phyloP scores from a whole-genome alignment of 2,329 filamentous ascomycete genomes.

The Drechslera avenae region DNA sequence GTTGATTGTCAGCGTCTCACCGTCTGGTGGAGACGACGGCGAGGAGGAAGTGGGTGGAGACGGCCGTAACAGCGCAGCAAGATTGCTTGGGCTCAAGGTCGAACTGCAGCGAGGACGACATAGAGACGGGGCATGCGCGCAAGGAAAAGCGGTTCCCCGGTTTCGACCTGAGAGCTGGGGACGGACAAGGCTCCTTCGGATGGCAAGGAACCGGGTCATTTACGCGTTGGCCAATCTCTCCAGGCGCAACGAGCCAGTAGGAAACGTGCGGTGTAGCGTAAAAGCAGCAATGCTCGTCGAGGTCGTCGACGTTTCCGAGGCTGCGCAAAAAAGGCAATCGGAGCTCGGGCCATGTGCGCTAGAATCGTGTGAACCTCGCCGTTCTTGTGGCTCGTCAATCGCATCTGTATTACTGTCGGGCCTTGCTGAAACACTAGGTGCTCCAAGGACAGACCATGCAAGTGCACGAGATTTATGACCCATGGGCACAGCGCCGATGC shows the following conservation, averaged over 20 bases:
- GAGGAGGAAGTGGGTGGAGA: slow-evolving; percentile 49
- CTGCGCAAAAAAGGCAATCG: slow-evolving; percentile 16
- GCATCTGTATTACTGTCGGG: slow-evolving; percentile 10
- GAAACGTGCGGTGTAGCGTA: slow-evolving; percentile 22
- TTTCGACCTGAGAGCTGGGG: slow-evolving; percentile 24
- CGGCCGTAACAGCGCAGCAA: slow-evolving; percentile 59
- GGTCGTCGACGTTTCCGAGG: slow-evolving; percentile 19
- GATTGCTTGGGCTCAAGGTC: slow-evolving; percentile 39
- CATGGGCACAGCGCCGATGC: slow-evolving; percentile 19
- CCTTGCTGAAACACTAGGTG: slow-evolving; percentile 25
- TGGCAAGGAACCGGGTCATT: slow-evolving; percentile 36
- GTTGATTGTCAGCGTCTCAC: slow-evolving; percentile 57
- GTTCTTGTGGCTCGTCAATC: slow-evolving; percentile 20
- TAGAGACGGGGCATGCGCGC: slow-evolving; percentile 19
- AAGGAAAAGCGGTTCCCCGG: slow-evolving; percentile 23
- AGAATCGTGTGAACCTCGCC: slow-evolving; percentile 11
- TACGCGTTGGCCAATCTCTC: slow-evolving; percentile 24
- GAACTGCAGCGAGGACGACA: slow-evolving; percentile 38
- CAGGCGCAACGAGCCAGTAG: slow-evolving; percentile 19
- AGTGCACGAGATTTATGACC: slow-evolving; percentile 21
- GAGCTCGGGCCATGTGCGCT: slow-evolving; percentile 16
- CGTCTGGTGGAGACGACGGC: slow-evolving; percentile 53
- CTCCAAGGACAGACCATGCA: slow-evolving; percentile 11
- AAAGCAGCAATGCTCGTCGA: slow-evolving; percentile 18
- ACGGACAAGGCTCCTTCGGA: slow-evolving; percentile 30